phyloP scores from a whole-genome alignment of 2,329 filamentous ascomycete species.

The Paramyrothecium sp. region DNA sequence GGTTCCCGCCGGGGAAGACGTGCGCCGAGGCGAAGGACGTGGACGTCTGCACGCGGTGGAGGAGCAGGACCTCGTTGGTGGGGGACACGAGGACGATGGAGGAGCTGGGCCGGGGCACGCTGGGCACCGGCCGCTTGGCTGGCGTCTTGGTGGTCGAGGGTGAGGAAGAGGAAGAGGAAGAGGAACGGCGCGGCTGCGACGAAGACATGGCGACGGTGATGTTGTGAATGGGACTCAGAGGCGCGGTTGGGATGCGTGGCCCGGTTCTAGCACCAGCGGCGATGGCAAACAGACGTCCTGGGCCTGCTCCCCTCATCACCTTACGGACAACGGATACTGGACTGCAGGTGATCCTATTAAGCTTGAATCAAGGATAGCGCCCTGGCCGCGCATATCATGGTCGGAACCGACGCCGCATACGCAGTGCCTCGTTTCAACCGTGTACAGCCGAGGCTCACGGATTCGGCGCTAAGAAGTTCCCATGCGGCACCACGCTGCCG shows the following conservation, averaged over 20 bases:
- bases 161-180: background rate
- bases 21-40: conserved; percentile 87
- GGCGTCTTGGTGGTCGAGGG: background rate
- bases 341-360: too few relatives aligned
- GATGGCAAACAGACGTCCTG: background rate
- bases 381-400: too few relatives aligned
- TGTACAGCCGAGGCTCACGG: too few relatives aligned
- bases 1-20: conserved; percentile 90
- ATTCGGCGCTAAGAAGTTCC: too few relatives aligned
- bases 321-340: background rate
- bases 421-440: too few relatives aligned
- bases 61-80: conserved; percentile 80
- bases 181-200: background rate
- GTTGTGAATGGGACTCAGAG: background rate
- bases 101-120: conserved; percentile 62
- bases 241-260: background rate
- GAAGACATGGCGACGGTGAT: background rate
- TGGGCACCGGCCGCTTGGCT: conserved; percentile 19
- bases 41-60: conserved; percentile 81
- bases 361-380: too few relatives aligned
- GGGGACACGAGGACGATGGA: conserved; percentile 86
- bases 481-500: too few relatives aligned
- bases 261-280: background rate
- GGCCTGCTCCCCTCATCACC: background rate
- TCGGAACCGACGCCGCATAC: too few relatives aligned